Base-by-base conservation (phyloP, 2,329 filamentous ascomycete genomes). In the Cytospora mali region DNA sequence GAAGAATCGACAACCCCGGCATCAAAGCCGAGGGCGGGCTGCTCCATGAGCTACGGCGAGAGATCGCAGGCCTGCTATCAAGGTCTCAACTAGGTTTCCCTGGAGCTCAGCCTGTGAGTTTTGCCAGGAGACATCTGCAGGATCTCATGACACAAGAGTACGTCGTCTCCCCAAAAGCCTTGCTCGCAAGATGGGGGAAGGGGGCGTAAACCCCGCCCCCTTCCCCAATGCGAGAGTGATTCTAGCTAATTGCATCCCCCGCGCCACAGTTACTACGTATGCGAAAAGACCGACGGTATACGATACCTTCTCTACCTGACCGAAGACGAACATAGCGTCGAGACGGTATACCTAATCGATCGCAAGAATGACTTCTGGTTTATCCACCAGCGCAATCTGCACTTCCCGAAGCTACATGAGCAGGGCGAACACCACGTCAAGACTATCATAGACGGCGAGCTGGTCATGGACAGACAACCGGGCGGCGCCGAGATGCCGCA, bases 321-420 rank as follows among this genome's bases (percentile, higher is more conserved):
- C 56, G 75, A 80, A 9, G 88, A 89, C 72, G 83, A 87, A 49
- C 74, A 79, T 6, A 80, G 79, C 59, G 68, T 73, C 55, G 92
- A 96, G 73, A 84, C 88, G 27, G 91, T 95, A 72, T 97, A 97
- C 79, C 83, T 99, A 62, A 97, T 99, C 77, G 94, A 99, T 78
- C 92, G 95, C 72, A 96, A 93, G 78, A 98, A 99, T 78, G 93
- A 98, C 75, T 99, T 95, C 80, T 97, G 94, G 85, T 92, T 84
- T 72, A 86, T 98, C 65, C 84, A 85, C 31, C 81, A 84, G 65
- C 80, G 79, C 58, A 83, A 80, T 62, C 83, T 98, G 27, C 92
- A 96, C 75, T 93, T 98, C 69, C 95, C 95, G 0, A 80, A 89
- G 25, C 85, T 85, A 42, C 80, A 84, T 50, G 84, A 90, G 67